phyloP scores from a whole-genome alignment of 2,329 filamentous ascomycete species.

The Arthroderma sp. region DNA sequence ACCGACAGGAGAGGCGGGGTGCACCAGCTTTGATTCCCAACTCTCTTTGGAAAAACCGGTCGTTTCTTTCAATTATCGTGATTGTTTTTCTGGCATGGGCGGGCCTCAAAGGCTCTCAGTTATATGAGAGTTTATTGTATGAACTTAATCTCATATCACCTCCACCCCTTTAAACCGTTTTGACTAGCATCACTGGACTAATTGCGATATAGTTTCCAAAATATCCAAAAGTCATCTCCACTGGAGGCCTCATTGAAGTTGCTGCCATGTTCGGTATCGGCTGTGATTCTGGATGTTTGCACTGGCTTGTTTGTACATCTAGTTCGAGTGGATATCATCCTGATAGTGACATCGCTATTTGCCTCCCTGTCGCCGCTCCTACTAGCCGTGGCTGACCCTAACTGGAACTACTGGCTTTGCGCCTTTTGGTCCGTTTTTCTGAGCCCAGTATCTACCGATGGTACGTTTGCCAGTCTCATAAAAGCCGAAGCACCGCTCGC shows the following conservation, averaged over 20 bases:
- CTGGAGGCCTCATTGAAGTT: conserved; percentile 35
- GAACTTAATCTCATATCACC: background rate
- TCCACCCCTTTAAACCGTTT: background rate
- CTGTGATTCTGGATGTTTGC: conserved; percentile 7
- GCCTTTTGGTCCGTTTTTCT: conserved; percentile 10
- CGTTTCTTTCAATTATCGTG: conserved; percentile 44
- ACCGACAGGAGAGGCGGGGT: conserved; percentile 32
- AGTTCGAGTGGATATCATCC: conserved; percentile 6
- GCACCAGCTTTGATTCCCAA: conserved; percentile 49
- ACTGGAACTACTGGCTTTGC: conserved; percentile 9
- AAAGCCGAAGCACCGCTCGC: background rate
- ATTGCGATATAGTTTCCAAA: conserved; percentile 31
- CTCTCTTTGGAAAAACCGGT: conserved; percentile 44
- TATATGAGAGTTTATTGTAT: conserved; percentile 33
- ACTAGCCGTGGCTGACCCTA: conserved; percentile 8
- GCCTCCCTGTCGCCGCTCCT: conserved; percentile 8
- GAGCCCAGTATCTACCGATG: conserved; percentile 9
- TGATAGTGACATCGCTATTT: conserved; percentile 6
- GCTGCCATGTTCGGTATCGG: conserved; percentile 35
- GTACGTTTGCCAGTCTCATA: conserved; percentile 2
- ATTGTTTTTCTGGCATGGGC: conserved; percentile 36
- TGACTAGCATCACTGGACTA: background rate
- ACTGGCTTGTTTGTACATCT: conserved; percentile 8
- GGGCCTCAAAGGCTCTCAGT: conserved; percentile 36
- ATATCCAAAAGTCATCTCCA: conserved; percentile 35